phyloP scores from a whole-genome alignment of 2,329 filamentous ascomycete species.

The Aspergillus oerlinghausenensis region DNA sequence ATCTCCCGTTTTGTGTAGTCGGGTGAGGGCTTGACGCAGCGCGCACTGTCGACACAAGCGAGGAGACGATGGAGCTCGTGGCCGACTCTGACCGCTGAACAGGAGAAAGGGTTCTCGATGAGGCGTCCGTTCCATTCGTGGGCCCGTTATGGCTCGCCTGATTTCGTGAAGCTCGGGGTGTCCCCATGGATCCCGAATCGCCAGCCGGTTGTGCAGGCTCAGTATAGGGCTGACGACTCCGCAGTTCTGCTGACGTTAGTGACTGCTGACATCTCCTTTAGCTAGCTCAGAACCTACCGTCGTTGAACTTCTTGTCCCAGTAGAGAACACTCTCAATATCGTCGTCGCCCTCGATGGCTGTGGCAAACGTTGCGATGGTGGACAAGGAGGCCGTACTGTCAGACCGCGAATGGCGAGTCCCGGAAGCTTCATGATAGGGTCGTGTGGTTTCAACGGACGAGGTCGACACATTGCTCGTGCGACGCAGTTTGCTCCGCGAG shows the following conservation, averaged over 20 bases:
- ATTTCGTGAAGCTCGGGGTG: constrained; percentile 18
- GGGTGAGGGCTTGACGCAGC: constrained; percentile 28
- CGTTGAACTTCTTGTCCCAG: constrained; percentile 35
- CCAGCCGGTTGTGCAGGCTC: neutral
- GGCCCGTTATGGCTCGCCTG: constrained; percentile 4
- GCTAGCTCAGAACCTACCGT: constrained; percentile 19
- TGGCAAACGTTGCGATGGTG: constrained; percentile 59
- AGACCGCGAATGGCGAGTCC: constrained; percentile 43
- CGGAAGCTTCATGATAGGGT: constrained; percentile 18
- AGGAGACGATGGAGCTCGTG: constrained; percentile 26
- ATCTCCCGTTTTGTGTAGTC: constrained; percentile 13
- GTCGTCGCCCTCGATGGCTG: constrained; percentile 53
- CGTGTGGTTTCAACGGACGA: constrained; percentile 51
- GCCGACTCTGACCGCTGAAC: constrained; percentile 24
- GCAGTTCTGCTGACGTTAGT: constrained; percentile 19
- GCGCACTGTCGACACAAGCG: constrained; percentile 37
- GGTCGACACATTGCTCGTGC: constrained; percentile 35
- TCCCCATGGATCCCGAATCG: constrained; percentile 15
- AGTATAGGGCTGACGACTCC: constrained; percentile 18
- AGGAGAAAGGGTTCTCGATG: constrained; percentile 21
- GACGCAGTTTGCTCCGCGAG: constrained; percentile 27
- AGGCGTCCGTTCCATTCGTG: neutral
- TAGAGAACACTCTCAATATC: constrained; percentile 38
- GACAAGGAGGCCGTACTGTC: constrained; percentile 58
- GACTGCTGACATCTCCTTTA: neutral